Evolutionary conservation across 495 filamentous ascomycete species (phyloP), one percentile per base, ranked within the genome.

Genomic region (Trichocladium antarcticum): DNA sequence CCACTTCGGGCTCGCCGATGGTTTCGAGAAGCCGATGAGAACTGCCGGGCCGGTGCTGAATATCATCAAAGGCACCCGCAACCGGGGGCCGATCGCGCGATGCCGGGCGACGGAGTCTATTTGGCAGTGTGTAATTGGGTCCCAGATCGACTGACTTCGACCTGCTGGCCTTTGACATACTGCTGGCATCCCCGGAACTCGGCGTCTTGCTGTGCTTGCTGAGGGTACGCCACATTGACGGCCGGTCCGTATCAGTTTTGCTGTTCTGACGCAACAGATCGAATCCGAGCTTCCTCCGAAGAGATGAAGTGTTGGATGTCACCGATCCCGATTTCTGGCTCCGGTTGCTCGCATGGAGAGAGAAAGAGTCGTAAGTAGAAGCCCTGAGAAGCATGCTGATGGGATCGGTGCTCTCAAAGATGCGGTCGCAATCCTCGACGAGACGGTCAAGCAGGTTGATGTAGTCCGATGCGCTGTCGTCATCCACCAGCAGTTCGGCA

Each of bases 361-460:
- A 68, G 42, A 74, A 52, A n/a, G 72, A 68, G 42, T 75, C 74
- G 55, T 68, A 74, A 1, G 55, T 52, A 34, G 67, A 64, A 24
- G 47, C 55, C 9, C 49, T 42, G 36, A 63, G 55, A 11, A 63
- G 61, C 42, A 61, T 54, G 42, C 61, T 62, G 16, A 60, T 60
- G 27, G 67, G 69, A 24, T 77, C 75, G 31, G 71, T 65, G 20
- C 19, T 22, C 22, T 85, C 84, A 55, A 97, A 96, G 16, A 97
- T 78, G 47, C 75, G 78, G 37, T 96, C 89, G 56, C 83, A 85
- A 57, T 97, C 92, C 48, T 95, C 89, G 0, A 97, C 89, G 15
- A 98, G 68, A 40, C 89, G 81, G 69, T 98, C 92, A 35, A 98
- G 70, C 5, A 98, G 72, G 27, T 88, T 89, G 53, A 98, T 87